Evolutionary conservation across 305 asterid genomes (phyloP), one percentile per base, ranked within the genome.

Genomic region (Andrographis paniculata): DNA sequence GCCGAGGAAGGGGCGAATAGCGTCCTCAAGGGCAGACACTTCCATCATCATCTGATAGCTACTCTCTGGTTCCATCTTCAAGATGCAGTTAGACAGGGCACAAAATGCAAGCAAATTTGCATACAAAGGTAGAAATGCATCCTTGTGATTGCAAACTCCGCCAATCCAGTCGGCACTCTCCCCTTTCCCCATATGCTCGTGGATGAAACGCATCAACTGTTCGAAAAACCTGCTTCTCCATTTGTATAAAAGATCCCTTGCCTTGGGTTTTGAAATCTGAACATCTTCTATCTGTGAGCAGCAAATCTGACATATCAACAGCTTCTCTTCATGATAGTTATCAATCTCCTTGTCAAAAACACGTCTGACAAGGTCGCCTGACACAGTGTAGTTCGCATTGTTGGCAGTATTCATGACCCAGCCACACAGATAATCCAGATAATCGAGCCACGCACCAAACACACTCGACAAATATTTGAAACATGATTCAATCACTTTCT

Each of bases 301-400:
- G 54, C 93, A 83, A 28, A 91, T 64, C 77, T 86, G 96, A 55
- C 89, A 80, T 36, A 91, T 62, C 33, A 86, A 42, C 50, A 91
- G 72, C 71, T 81, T 86, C 43, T 91, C 99, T 67, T 86, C 99
- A 20, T 91, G 96, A 65, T 91, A 84, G 68, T 91, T 91, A 57
- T 91, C 99, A 4, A 86, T 83, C 77, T 91, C 99, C 73, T 86
- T 91, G 81, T 91, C 99, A 38, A 91, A 91, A 55, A 91, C 95
- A 1, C 83, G 78, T 28, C 93, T 83, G 20, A 91, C 87, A 16
- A 83, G 83, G 72, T 86, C 94, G 51, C 59, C 78, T 6, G 87
- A 63, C 19, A 70, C 65, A 21, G 49, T 43, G 50, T 64, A 65
- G 45, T 53, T 67, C 20, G 74, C 70, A 45, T 60, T 46, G 64